Evolutionary conservation across 805 yeast genomes (phyloP).

Genomic region (Nakazawaea peltata): DNA sequence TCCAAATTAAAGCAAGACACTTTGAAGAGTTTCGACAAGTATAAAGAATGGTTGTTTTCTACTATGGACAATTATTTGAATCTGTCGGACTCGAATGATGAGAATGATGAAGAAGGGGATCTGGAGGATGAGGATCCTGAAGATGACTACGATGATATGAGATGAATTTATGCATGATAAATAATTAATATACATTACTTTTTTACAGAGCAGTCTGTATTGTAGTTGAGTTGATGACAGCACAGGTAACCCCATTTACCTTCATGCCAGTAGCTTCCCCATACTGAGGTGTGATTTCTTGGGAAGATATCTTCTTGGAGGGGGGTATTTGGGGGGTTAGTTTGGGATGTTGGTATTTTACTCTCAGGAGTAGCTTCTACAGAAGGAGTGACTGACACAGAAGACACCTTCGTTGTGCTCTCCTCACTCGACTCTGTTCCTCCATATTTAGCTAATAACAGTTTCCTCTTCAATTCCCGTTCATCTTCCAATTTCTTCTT

Average conservation of each 20-base stretch:
- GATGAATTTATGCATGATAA: slow-evolving; percentile 1
- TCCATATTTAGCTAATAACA: slow-evolving; percentile 33
- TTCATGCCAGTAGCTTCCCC: slow-evolving; percentile 34
- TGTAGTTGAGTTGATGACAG: slow-evolving; percentile 25
- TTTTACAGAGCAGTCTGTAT: slow-evolving; percentile 22
- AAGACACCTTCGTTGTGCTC: too few relatives aligned
- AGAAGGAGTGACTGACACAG: background rate
- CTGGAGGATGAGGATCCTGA: slow-evolving; percentile 1
- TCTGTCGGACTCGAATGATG: background rate
- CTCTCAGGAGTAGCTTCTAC: slow-evolving; percentile 5
- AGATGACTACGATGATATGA: slow-evolving; percentile 10
- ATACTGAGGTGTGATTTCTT: slow-evolving; percentile 31
- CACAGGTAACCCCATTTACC: slow-evolving; percentile 38
- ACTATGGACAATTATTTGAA: slow-evolving; percentile 7
- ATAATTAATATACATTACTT: background rate
- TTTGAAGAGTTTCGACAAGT: slow-evolving; percentile 7
- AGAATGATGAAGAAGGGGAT: background rate
- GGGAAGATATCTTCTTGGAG: slow-evolving; percentile 29
- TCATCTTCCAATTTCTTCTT: slow-evolving; percentile 20
- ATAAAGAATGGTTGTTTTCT: slow-evolving; percentile 9
- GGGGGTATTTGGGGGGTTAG: too few relatives aligned
- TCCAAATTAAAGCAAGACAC: background rate
- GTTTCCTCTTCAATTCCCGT: slow-evolving; percentile 21
- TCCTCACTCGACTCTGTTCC: too few relatives aligned
- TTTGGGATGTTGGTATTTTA: too few relatives aligned